Base-by-base conservation (phyloP, 352 stramenopile genomes). In the Pelagophyceae sp. region DNA sequence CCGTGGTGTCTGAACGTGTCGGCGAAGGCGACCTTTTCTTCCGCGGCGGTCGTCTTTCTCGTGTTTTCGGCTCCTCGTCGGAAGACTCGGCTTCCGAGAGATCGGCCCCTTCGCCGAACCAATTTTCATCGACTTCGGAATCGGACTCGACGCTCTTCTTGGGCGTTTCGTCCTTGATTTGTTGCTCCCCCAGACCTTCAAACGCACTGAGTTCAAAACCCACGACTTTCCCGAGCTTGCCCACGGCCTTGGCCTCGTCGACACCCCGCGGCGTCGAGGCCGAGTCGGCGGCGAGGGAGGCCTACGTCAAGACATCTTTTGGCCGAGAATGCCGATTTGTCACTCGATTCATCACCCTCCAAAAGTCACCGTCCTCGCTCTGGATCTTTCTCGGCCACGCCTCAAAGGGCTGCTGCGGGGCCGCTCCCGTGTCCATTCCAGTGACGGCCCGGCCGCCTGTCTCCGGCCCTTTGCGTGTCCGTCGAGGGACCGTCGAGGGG, bases 161-260 rank as follows among this genome's bases (percentile, higher is more conserved):
- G 38, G 77, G 69, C 0, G 76, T 40, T 25, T 32, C 38, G 5
- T 77, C 72, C 11, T 77, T 25, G 58, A 17, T n/a, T 2, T 25
- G 29, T 6, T 71, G 17, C n/a, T 17, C 61, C 15, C 15, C 61
- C 35, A 3, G 1, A 15, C 63, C 63, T 17, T 72, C 67, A 37
- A 50, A 6, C 2, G 35, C 33, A 0, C 35, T 32, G 23, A 74
- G 67, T 1, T 58, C 20, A 31, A 74, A 58, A 23, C 67, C 35
- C 35, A 74, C 67, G 67, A 74, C 0, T 25, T 65, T 65, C 5
- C 58, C 58, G 61, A 23, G 11, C 45, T 54, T 54, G 45, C 11
- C 11, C 45, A 23, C 11, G 45, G 45, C 45, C 45, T 54, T 54
- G 45, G 45, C 45, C 11, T 54, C 45, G 45, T 54, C 45, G 11